These are phyloP conservation scores for Tilletia caries DNA, from an alignment of 1,284 basidiomycete species.

Conservation along the genomic window DNA sequence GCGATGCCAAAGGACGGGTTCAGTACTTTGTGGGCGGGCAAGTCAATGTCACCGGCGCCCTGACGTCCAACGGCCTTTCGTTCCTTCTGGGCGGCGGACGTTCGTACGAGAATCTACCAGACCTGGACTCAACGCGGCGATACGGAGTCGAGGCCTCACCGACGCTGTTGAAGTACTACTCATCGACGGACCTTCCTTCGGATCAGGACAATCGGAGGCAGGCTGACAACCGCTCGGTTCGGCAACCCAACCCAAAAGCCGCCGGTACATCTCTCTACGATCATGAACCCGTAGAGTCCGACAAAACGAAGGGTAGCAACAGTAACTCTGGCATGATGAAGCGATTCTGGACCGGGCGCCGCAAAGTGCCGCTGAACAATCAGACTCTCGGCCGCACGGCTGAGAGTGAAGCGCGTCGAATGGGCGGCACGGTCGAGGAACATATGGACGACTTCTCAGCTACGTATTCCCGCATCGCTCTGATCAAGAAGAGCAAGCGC, in stretches of 20 bases:
- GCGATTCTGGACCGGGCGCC: not conserved
- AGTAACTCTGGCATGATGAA: not conserved
- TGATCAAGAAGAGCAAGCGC: slow-evolving; percentile 25
- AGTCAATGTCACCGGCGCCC: slow-evolving; percentile 20
- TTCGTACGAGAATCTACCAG: slow-evolving; percentile 5
- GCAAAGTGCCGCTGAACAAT: not conserved
- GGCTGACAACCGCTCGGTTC: not conserved
- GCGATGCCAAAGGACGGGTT: slow-evolving; percentile 28
- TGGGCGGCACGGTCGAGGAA: slow-evolving; percentile 19
- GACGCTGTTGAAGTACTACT: not conserved
- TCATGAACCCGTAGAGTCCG: not conserved
- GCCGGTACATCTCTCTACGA: not conserved
- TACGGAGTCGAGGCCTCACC: not conserved
- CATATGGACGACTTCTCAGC: slow-evolving; percentile 24
- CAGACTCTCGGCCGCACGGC: not conserved
- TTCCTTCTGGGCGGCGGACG: slow-evolving; percentile 20
- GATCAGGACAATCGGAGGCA: not conserved
- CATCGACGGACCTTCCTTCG: not conserved
- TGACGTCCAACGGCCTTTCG: slow-evolving; percentile 18
- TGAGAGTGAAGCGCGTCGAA: not conserved
- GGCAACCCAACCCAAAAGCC: not conserved
- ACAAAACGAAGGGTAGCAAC: not conserved
- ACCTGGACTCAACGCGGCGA: not conserved
- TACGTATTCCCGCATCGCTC: slow-evolving; percentile 21
- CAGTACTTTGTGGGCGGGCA: slow-evolving; percentile 38